These are phyloP conservation scores for Pyrrhoderma lamaoense DNA, from an alignment of 1,284 basidiomycete genomes.

Conservation along the genomic window DNA sequence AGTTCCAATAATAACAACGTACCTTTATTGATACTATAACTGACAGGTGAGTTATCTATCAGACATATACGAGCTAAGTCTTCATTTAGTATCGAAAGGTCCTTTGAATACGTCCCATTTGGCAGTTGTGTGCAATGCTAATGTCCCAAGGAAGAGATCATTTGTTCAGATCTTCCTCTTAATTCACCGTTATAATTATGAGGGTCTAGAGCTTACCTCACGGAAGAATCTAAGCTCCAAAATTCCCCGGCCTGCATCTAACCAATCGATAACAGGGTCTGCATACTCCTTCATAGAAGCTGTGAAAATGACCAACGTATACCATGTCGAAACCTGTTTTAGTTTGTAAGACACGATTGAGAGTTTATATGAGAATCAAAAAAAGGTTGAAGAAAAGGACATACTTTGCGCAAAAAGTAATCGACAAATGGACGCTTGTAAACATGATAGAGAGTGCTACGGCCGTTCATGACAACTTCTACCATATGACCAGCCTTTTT, in stretches of 20 bases:
- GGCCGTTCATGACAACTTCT: conserved; percentile 89
- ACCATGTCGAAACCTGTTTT: conserved; percentile 98
- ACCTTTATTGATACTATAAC: conserved; percentile 92
- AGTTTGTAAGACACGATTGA: no score
- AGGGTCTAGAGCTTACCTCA: conserved; percentile 52
- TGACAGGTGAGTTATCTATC: conserved; percentile 93
- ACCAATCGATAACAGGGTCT: conserved; percentile 99
- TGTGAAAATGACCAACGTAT: conserved; percentile 97
- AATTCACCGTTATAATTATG: no score
- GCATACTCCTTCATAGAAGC: conserved; percentile 99
- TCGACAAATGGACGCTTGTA: conserved; percentile 98
- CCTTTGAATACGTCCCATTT: conserved; percentile 93
- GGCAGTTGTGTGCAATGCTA: conserved; percentile 88
- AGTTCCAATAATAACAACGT: conserved; percentile 24
- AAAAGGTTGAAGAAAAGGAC: conserved; percentile 25
- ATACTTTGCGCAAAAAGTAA: conserved; percentile 89
- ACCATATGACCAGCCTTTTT: conserved; percentile 83
- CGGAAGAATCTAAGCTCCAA: conserved; percentile 86
- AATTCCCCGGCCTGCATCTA: conserved; percentile 91
- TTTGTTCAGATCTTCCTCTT: background rate
- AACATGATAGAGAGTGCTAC: conserved; percentile 92
- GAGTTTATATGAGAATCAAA: background rate
- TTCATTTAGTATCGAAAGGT: conserved; percentile 79
- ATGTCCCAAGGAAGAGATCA: background rate
- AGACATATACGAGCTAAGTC: conserved; percentile 90